phyloP scores from a whole-genome alignment of 2,329 filamentous ascomycete species.

The Colletotrichum sp. region DNA sequence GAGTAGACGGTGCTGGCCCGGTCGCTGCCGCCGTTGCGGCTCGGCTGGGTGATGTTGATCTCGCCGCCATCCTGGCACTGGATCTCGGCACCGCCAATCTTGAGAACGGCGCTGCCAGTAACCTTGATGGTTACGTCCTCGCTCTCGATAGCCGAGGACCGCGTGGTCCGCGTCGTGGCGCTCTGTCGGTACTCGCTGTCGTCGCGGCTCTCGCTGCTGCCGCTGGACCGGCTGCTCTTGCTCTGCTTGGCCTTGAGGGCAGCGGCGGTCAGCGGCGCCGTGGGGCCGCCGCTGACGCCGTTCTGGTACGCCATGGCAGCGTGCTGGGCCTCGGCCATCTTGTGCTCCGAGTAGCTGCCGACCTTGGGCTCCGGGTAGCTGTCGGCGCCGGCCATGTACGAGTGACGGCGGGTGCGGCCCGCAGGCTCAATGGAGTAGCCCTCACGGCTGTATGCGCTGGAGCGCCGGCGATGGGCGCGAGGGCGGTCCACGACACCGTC shows the following conservation, averaged over 20 bases:
- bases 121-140: conserved; percentile 68
- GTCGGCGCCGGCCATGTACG: conserved; percentile 43
- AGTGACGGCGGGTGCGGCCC: conserved; percentile 40
- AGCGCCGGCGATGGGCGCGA: conserved; percentile 31
- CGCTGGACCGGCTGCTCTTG: conserved; percentile 60
- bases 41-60: conserved; percentile 56
- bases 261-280: conserved; percentile 60
- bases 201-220: conserved; percentile 65
- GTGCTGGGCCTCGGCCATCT: conserved; percentile 49
- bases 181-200: conserved; percentile 69
- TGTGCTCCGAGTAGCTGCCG: conserved; percentile 39
- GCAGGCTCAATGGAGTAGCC: conserved; percentile 47
- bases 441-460: conserved; percentile 42
- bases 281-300: conserved; percentile 49
- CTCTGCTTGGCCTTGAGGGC: conserved; percentile 54
- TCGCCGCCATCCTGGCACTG: conserved; percentile 64
- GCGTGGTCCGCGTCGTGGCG: conserved; percentile 65
- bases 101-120: conserved; percentile 59
- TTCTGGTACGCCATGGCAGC: conserved; percentile 58
- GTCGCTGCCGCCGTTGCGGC: conserved; percentile 54
- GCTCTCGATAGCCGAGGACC: conserved; percentile 50
- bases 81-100: conserved; percentile 62
- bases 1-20: conserved; percentile 53
- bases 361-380: conserved; percentile 42
- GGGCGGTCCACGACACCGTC: conserved; percentile 36